phyloP scores from a whole-genome alignment of 2,329 filamentous ascomycete genomes.

The Aspergillus transmontanensis region DNA sequence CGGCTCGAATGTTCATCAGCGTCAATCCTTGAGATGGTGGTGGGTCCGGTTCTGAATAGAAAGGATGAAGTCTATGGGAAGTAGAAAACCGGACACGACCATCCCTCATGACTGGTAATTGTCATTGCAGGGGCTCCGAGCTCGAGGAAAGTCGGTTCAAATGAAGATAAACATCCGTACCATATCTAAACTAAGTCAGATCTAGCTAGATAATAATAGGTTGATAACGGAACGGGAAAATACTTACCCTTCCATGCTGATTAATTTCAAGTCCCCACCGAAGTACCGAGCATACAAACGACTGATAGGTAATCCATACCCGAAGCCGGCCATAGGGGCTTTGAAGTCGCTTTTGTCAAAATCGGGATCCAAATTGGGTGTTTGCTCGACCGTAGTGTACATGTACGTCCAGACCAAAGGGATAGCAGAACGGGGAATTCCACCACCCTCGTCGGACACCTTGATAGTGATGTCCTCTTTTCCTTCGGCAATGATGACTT shows the following conservation, averaged over 20 bases:
- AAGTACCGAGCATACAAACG: slow-evolving; percentile 95
- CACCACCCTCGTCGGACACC: slow-evolving; percentile 93
- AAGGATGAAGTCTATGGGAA: slow-evolving; percentile 43
- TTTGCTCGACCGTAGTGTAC: slow-evolving; percentile 98
- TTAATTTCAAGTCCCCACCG: slow-evolving; percentile 93
- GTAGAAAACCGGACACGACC: slow-evolving; percentile 52
- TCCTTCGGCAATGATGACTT: slow-evolving; percentile 95
- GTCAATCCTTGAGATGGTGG: slow-evolving; percentile 54
- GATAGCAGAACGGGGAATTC: slow-evolving; percentile 89
- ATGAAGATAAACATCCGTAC: slow-evolving; percentile 97
- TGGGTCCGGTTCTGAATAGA: slow-evolving; percentile 38
- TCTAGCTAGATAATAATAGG: neutral
- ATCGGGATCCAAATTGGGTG: slow-evolving; percentile 90
- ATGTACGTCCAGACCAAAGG: slow-evolving; percentile 99
- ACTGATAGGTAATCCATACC: slow-evolving; percentile 95
- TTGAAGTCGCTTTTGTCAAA: slow-evolving; percentile 99
- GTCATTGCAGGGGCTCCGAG: slow-evolving; percentile 94
- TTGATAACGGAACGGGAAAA: neutral
- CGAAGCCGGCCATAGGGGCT: slow-evolving; percentile 97
- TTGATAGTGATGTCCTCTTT: slow-evolving; percentile 99
- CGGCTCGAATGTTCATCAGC: slow-evolving; percentile 55
- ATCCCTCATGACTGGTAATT: slow-evolving; percentile 84
- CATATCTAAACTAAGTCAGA: slow-evolving; percentile 65
- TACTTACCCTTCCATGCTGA: slow-evolving; percentile 97
- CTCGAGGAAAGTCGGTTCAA: slow-evolving; percentile 93